phyloP scores from a whole-genome alignment of 768 basidiomycete species.

The Vararia minispora region DNA sequence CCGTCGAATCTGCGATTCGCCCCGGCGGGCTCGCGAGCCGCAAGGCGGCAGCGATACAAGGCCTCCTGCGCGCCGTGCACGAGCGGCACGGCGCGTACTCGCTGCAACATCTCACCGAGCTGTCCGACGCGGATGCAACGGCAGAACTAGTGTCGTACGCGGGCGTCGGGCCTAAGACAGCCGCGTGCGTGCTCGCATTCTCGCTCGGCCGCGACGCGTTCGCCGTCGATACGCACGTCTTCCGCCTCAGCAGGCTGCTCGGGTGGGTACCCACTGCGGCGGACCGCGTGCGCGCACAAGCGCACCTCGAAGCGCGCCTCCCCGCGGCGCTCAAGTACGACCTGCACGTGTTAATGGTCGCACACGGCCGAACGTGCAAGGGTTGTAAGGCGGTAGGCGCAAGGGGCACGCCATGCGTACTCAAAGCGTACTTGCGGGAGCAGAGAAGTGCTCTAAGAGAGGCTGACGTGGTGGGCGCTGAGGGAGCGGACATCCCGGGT shows the following conservation, averaged over 20 bases:
- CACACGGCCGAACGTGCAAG: conserved; percentile 41
- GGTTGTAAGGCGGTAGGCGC: conserved; percentile 34
- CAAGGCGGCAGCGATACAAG: conserved; percentile 46
- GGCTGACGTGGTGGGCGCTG: conserved; percentile 11
- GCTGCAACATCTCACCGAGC: conserved; percentile 39
- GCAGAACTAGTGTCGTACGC: conserved; percentile 41
- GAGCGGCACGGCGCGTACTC: conserved; percentile 40
- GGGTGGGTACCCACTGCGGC: conserved; percentile 38
- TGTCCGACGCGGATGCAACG: conserved; percentile 42
- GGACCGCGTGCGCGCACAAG: conserved; percentile 41
- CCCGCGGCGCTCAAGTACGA: conserved; percentile 45
- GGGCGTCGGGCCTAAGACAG: conserved; percentile 55
- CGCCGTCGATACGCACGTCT: conserved; percentile 57
- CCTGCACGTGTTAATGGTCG: conserved; percentile 47
- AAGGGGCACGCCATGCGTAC: conserved; percentile 20
- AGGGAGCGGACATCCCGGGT: conserved; percentile 1
- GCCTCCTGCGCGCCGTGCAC: conserved; percentile 30
- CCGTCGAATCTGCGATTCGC: conserved; percentile 38
- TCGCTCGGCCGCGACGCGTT: conserved; percentile 50
- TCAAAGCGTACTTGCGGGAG: conserved; percentile 26
- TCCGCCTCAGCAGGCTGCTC: conserved; percentile 37
- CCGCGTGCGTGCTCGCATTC: conserved; percentile 50
- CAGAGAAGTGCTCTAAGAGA: too few relatives aligned
- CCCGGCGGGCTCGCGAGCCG: conserved; percentile 49
- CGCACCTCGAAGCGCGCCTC: conserved; percentile 41